Conservation (phyloP, 164 flowering plant genomes). For the Umbellularia californica region DNA sequence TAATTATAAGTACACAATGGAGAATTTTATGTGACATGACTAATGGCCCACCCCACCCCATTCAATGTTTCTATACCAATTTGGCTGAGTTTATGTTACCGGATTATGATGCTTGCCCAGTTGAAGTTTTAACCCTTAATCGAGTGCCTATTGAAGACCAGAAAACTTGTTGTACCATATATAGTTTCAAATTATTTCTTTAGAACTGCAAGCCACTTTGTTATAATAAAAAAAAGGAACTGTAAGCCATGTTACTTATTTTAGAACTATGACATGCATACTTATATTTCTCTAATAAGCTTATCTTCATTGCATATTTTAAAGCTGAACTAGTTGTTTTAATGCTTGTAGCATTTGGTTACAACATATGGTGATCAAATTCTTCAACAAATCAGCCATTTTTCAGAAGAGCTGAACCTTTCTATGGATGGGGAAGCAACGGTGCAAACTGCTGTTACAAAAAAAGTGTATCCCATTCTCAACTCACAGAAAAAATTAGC, state of each 20-base stretch:
- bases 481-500: slow-evolving; percentile 25
- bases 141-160: neutral
- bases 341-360: slow-evolving; percentile 43
- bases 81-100: neutral
- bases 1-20: neutral
- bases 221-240: neutral
- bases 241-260: neutral
- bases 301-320: neutral
- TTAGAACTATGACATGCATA: neutral
- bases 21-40: neutral
- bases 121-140: neutral
- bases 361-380: slow-evolving; percentile 44
- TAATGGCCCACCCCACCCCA: neutral
- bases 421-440: slow-evolving; percentile 42
- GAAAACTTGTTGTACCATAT: too few relatives aligned
- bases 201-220: neutral
- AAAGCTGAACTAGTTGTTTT: slow-evolving; percentile 3
- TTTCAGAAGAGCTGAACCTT: slow-evolving; percentile 39
- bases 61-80: neutral
- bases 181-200: neutral
- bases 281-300: neutral
- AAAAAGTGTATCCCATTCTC: slow-evolving; percentile 15
- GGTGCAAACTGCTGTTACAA: slow-evolving; percentile 15
- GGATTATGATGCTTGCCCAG: neutral
- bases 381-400: slow-evolving; percentile 29